These are phyloP conservation scores for Cercospora zeina DNA, from an alignment of 2,329 filamentous ascomycete genomes.

Conservation along the genomic window DNA sequence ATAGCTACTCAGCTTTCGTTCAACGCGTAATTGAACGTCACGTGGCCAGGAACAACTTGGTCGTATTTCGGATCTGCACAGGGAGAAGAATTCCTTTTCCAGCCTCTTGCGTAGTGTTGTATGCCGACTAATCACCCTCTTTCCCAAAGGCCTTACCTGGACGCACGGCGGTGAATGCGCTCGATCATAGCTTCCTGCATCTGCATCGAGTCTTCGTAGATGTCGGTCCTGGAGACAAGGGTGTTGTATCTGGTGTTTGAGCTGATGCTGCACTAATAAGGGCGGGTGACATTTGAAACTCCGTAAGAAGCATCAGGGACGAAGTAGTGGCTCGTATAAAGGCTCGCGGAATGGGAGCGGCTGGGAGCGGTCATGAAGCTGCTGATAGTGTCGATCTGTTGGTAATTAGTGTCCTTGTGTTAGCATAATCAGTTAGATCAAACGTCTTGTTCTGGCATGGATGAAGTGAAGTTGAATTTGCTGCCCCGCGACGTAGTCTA, in stretches of 20 bases:
- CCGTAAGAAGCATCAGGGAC: slow-evolving; percentile 14
- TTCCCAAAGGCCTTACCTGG: slow-evolving; percentile 14
- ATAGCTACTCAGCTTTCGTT: slow-evolving; percentile 15
- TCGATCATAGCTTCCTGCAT: slow-evolving; percentile 18
- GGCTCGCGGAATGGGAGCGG: neutral
- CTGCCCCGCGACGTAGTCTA: too few relatives aligned
- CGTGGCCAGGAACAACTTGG: slow-evolving; percentile 18
- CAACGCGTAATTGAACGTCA: slow-evolving; percentile 25
- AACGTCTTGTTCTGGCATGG: neutral
- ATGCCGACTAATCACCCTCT: slow-evolving; percentile 22
- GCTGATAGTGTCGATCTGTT: neutral
- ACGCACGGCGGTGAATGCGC: slow-evolving; percentile 18
- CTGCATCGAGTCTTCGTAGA: slow-evolving; percentile 20
- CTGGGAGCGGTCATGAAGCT: neutral
- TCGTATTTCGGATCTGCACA: neutral
- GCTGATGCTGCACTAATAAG: slow-evolving; percentile 22
- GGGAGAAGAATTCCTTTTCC: slow-evolving; percentile 16
- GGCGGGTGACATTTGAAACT: slow-evolving; percentile 7
- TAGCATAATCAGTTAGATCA: neutral
- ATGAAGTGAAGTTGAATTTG: too few relatives aligned
- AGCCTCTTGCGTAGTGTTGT: slow-evolving; percentile 15
- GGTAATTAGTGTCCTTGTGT: neutral
- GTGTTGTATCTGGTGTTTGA: slow-evolving; percentile 21
- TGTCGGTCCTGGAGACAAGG: slow-evolving; percentile 20
- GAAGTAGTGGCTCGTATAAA: slow-evolving; percentile 17